Evolutionary conservation across 768 basidiomycete species (phyloP).

Genomic region (Amanita thiersii): DNA sequence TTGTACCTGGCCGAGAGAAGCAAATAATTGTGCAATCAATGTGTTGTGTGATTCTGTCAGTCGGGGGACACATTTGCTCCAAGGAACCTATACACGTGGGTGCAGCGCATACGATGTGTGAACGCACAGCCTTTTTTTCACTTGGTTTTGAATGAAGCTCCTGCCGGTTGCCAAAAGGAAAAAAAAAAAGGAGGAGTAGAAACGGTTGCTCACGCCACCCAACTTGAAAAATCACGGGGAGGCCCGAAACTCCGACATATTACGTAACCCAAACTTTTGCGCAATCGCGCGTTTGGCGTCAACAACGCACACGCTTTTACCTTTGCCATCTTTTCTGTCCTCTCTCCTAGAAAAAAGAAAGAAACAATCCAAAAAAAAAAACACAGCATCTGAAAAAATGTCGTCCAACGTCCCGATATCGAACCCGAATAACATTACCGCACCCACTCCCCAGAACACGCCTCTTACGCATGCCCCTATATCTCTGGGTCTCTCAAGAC

Average conservation of each 20-base stretch:
- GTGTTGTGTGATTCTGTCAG: too few relatives aligned
- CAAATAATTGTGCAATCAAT: too few relatives aligned
- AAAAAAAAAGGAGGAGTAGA: too few relatives aligned
- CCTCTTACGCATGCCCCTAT: constrained; percentile 80
- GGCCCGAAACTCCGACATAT: background rate
- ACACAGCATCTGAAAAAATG: constrained; percentile 29
- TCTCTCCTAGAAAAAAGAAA: background rate
- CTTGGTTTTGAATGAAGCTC: too few relatives aligned
- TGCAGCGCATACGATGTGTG: too few relatives aligned
- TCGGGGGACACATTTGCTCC: too few relatives aligned
- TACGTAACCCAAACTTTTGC: background rate
- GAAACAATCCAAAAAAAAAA: too few relatives aligned
- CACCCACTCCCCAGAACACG: constrained; percentile 94
- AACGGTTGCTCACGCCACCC: background rate
- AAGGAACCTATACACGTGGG: too few relatives aligned
- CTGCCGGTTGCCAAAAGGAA: too few relatives aligned
- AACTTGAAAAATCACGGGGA: background rate
- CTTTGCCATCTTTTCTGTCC: background rate
- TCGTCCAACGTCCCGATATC: constrained; percentile 63
- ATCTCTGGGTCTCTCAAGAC: constrained; percentile 70
- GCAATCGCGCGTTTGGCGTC: background rate
- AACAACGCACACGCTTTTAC: too few relatives aligned
- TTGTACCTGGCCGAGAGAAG: too few relatives aligned
- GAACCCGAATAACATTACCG: constrained; percentile 47
- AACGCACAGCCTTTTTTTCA: too few relatives aligned